phyloP scores from a whole-genome alignment of 768 basidiomycete species.

The Boletus vermiculosoides region DNA sequence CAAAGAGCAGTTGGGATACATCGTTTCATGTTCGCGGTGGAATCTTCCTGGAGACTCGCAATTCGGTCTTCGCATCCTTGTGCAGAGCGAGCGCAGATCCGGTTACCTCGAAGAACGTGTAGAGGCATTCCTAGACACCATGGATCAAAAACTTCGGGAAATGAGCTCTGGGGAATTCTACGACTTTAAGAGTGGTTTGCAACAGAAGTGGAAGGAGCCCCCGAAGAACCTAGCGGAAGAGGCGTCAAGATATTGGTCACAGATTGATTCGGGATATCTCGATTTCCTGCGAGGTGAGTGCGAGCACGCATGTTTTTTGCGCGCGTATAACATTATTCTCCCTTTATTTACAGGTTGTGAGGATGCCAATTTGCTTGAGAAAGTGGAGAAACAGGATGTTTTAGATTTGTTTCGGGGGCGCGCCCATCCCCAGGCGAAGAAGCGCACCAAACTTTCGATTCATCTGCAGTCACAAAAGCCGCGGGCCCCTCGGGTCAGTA shows the following conservation, averaged over 20 bases:
- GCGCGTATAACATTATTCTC: neutral
- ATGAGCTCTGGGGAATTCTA: conserved; percentile 74
- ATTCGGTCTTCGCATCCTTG: conserved; percentile 74
- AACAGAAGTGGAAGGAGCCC: conserved; percentile 80
- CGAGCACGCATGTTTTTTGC: neutral
- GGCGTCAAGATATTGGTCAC: conserved; percentile 58
- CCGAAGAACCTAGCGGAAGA: conserved; percentile 90
- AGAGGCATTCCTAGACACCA: conserved; percentile 79
- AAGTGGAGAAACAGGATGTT: conserved; percentile 74
- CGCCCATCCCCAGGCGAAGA: conserved; percentile 66
- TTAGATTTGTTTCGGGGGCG: conserved; percentile 63
- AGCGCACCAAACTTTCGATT: conserved; percentile 79
- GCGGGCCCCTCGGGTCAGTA: conserved; percentile 58
- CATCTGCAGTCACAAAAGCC: conserved; percentile 76
- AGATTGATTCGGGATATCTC: conserved; percentile 76
- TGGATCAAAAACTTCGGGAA: conserved; percentile 63
- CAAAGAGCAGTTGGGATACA: conserved; percentile 93
- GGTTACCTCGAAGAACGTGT: conserved; percentile 83
- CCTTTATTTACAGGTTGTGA: conserved; percentile 51
- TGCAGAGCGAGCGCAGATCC: conserved; percentile 86
- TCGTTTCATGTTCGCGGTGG: conserved; percentile 67
- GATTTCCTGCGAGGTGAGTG: conserved; percentile 84
- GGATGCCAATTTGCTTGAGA: conserved; percentile 66
- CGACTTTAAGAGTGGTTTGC: conserved; percentile 74
- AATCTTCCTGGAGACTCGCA: conserved; percentile 61